These are phyloP conservation scores for Ormosia emarginata DNA, from an alignment of 306 rosid genomes.

Conservation along the genomic window DNA sequence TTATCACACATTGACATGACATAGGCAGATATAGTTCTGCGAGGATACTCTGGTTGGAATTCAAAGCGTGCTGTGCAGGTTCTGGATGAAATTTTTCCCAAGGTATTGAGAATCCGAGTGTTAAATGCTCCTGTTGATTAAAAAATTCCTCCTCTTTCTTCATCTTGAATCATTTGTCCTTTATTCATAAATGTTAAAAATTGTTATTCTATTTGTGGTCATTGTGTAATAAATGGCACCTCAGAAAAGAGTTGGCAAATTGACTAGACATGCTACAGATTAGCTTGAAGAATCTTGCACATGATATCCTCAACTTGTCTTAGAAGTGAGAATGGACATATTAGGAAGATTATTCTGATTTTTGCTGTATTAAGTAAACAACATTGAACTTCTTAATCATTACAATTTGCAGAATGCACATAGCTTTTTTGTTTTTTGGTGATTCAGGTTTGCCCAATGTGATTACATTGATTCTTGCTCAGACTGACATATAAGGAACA, in stretches of 20 bases:
- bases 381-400: not conserved
- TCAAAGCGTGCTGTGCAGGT: slow-evolving; percentile 75
- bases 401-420: not conserved
- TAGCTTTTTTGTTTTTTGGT: too few relatives aligned
- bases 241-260: not conserved
- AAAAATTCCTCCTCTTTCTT: not conserved
- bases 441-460: not conserved
- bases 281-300: not conserved
- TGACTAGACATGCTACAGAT: not conserved
- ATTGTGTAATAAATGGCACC: not conserved
- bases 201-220: too few relatives aligned
- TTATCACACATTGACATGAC: not conserved
- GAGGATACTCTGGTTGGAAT: slow-evolving; percentile 89
- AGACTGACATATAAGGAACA: not conserved
- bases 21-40: slow-evolving; percentile 68
- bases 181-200: not conserved
- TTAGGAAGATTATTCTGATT: not conserved
- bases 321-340: not conserved
- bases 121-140: not conserved
- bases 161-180: not conserved
- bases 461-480: not conserved
- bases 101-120: slow-evolving; percentile 36
- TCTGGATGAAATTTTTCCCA: slow-evolving; percentile 58
- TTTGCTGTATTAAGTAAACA: not conserved
- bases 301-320: not conserved